These are phyloP conservation scores for Cytospora mali DNA, from an alignment of 2,329 filamentous ascomycete genomes.

Conservation along the genomic window DNA sequence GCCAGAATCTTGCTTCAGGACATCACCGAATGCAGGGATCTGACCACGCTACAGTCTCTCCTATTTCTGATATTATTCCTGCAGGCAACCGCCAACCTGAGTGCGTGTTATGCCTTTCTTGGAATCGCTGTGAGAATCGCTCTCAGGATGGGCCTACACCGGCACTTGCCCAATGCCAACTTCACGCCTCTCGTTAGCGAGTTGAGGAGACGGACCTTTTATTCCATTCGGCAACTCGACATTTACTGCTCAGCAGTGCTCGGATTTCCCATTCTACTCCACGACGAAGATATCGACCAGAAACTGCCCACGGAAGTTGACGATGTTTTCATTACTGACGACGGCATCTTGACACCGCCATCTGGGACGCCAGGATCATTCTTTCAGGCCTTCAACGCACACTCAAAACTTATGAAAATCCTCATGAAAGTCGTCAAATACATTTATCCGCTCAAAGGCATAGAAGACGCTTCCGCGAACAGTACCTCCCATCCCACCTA, in stretches of 20 bases:
- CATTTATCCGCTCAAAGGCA: slow-evolving; percentile 65
- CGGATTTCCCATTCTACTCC: slow-evolving; percentile 66
- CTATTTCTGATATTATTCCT: slow-evolving; percentile 81
- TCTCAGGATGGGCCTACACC: slow-evolving; percentile 77
- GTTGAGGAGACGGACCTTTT: slow-evolving; percentile 66
- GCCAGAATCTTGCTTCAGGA: slow-evolving; percentile 68
- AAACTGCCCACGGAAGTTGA: slow-evolving; percentile 66
- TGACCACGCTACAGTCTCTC: slow-evolving; percentile 73
- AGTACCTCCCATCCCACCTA: slow-evolving; percentile 56
- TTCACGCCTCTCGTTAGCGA: slow-evolving; percentile 66
- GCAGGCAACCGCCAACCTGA: slow-evolving; percentile 77
- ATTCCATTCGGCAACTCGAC: slow-evolving; percentile 70
- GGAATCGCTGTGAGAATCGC: slow-evolving; percentile 76
- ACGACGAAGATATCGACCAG: slow-evolving; percentile 68
- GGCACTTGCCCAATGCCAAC: slow-evolving; percentile 66
- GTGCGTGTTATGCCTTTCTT: slow-evolving; percentile 78
- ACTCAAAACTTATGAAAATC: slow-evolving; percentile 65
- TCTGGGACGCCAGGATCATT: slow-evolving; percentile 57
- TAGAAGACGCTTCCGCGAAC: slow-evolving; percentile 47
- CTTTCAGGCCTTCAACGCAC: slow-evolving; percentile 67
- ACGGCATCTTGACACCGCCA: slow-evolving; percentile 58
- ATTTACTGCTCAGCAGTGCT: slow-evolving; percentile 70
- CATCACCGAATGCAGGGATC: slow-evolving; percentile 70
- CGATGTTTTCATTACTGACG: slow-evolving; percentile 66
- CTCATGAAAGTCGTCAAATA: slow-evolving; percentile 65